These are phyloP conservation scores for Cucumis melo DNA, from an alignment of 306 rosid genomes.

Conservation along the genomic window DNA sequence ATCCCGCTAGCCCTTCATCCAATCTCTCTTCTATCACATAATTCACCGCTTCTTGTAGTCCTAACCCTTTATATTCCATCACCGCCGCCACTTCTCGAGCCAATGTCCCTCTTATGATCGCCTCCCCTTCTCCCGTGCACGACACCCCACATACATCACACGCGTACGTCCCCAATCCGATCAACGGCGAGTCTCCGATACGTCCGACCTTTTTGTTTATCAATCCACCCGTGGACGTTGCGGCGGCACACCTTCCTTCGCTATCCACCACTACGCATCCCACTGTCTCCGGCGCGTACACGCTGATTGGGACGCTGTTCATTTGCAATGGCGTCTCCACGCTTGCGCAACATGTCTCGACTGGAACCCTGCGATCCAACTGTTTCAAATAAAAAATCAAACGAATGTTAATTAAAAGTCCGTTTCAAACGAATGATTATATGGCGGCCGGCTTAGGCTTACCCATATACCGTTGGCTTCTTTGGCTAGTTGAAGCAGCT, in stretches of 20 bases:
- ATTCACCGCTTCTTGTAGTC: constrained; percentile 65
- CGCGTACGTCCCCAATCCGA: constrained; percentile 88
- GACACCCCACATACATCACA: constrained; percentile 75
- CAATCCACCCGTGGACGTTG: constrained; percentile 80
- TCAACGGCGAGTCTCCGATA: constrained; percentile 81
- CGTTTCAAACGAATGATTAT: too few relatives aligned
- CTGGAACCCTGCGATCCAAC: constrained; percentile 78
- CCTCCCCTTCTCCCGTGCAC: constrained; percentile 93
- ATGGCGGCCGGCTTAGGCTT: not conserved
- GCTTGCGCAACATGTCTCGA: constrained; percentile 31
- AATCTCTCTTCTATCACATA: constrained; percentile 62
- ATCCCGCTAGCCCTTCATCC: constrained; percentile 76
- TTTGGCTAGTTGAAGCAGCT: constrained; percentile 76
- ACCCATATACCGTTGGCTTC: constrained; percentile 88
- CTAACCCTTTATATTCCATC: constrained; percentile 86
- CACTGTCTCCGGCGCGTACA: constrained; percentile 86
- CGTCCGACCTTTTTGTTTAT: constrained; percentile 79
- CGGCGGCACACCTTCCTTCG: constrained; percentile 64
- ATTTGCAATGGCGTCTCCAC: constrained; percentile 48
- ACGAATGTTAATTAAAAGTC: too few relatives aligned
- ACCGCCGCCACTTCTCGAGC: constrained; percentile 92
- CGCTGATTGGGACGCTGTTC: constrained; percentile 78
- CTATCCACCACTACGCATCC: constrained; percentile 90
- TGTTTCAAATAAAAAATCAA: constrained; percentile 10
- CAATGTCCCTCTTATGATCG: constrained; percentile 77